Conservation (phyloP, 78 protist species). For the Cavenderia fasciculata region DNA sequence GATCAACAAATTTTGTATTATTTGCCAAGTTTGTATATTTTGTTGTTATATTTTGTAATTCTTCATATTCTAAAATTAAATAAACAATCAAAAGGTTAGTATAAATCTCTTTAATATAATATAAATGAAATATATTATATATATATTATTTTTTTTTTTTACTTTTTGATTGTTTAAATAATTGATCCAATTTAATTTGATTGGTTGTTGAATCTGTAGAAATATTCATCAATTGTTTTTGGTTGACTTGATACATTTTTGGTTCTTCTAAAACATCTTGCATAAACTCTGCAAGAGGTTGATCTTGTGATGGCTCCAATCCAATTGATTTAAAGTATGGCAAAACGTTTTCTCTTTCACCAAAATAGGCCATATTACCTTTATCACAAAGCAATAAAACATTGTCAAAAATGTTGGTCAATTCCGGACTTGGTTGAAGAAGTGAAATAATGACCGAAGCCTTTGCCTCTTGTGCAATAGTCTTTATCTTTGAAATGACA, state of each 20-base stretch:
- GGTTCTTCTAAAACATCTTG: conserved; percentile 59
- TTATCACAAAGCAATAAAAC: conserved; percentile 45
- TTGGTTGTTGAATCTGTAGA: background rate
- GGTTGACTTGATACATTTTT: background rate
- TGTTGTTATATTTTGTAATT: background rate
- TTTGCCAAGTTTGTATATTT: background rate
- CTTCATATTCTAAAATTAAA: too few relatives aligned
- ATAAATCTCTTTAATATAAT: too few relatives aligned
- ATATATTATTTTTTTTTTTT: background rate
- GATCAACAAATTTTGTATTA: too few relatives aligned
- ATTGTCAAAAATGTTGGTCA: conserved; percentile 72
- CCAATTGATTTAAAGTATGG: conserved; percentile 50
- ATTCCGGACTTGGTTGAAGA: conserved; percentile 73
- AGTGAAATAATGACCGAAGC: conserved; percentile 49
- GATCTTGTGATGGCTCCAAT: conserved; percentile 22
- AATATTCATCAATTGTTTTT: background rate
- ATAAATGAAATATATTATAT: background rate
- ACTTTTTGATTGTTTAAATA: conserved; percentile 34
- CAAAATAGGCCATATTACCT: conserved; percentile 65
- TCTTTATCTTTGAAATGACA: conserved; percentile 10
- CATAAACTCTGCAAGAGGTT: conserved; percentile 73
- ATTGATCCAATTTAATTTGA: background rate
- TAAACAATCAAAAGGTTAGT: too few relatives aligned
- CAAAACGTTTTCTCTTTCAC: conserved; percentile 12
- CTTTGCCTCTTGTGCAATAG: conserved; percentile 33